Conservation (phyloP, 2,329 filamentous ascomycete species). For the Scytalidium sp. region DNA sequence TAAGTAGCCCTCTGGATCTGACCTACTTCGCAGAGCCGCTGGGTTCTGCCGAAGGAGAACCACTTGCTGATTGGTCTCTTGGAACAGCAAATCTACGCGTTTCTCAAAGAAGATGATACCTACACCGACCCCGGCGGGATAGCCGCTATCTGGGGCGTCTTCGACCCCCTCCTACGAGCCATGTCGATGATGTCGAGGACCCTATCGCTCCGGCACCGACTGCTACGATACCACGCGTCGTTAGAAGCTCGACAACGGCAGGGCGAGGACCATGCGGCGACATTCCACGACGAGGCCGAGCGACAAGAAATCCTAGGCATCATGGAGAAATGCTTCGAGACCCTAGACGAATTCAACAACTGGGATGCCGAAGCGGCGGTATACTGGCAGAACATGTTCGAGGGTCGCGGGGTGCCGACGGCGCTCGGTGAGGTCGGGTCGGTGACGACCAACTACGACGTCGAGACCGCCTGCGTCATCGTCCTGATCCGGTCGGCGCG, state of each 20-base stretch:
- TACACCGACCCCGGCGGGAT: constrained; percentile 30
- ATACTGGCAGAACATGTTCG: constrained; percentile 30
- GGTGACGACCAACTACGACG: constrained; percentile 21
- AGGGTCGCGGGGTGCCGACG: constrained; percentile 24
- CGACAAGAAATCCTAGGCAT: not conserved
- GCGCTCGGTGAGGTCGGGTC: constrained; percentile 22
- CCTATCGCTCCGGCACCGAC: constrained; percentile 12
- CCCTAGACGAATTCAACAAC: constrained; percentile 25
- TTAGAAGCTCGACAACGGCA: not conserved
- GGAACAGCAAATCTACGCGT: constrained; percentile 32
- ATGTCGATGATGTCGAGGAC: constrained; percentile 29
- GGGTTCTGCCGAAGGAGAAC: no score
- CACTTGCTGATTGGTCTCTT: not conserved
- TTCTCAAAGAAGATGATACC: constrained; percentile 26
- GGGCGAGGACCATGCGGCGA: not conserved
- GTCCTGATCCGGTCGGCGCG: constrained; percentile 29
- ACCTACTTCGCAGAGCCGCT: no score
- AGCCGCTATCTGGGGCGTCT: constrained; percentile 23
- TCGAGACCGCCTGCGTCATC: constrained; percentile 31
- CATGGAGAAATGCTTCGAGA: constrained; percentile 21
- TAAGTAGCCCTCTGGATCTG: constrained; percentile 13
- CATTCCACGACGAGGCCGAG: not conserved
- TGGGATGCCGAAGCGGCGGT: constrained; percentile 29
- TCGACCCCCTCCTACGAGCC: constrained; percentile 28
- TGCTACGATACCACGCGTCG: not conserved